These are phyloP conservation scores for Didymella sp. DNA, from an alignment of 2,329 filamentous ascomycete species.

Conservation along the genomic window DNA sequence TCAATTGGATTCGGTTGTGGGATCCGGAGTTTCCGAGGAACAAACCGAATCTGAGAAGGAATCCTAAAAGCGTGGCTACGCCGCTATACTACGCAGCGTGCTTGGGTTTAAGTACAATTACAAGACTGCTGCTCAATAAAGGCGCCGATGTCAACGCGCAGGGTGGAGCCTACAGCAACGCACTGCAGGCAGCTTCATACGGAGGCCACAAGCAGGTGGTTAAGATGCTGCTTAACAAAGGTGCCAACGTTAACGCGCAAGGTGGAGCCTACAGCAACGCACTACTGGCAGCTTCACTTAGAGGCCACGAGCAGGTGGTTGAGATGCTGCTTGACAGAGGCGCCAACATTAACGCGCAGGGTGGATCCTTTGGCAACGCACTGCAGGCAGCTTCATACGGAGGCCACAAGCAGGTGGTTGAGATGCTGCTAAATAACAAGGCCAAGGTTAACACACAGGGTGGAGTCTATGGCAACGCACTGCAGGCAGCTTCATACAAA, in stretches of 20 bases:
- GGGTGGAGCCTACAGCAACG: slow-evolving; percentile 22
- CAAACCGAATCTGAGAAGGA: slow-evolving; percentile 7
- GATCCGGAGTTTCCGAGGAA: slow-evolving; percentile 23
- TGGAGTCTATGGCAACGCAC: not conserved
- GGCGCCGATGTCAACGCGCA: slow-evolving; percentile 29
- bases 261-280: not conserved
- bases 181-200: slow-evolving; percentile 2
- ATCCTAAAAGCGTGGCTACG: slow-evolving; percentile 5
- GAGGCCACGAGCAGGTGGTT: not conserved
- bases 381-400: not conserved
- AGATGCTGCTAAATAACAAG: not conserved
- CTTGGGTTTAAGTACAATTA: slow-evolving; percentile 24
- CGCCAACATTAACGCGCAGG: not conserved
- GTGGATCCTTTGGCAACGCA: not conserved
- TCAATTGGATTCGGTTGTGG: slow-evolving; percentile 29
- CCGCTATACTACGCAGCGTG: slow-evolving; percentile 35
- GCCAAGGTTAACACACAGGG: not conserved
- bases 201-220: too few species aligned
- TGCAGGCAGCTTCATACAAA: not conserved
- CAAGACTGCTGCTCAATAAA: slow-evolving; percentile 20
- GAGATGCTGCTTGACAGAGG: not conserved
- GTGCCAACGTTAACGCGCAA: not conserved
- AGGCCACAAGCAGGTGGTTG: not conserved
- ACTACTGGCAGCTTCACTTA: not conserved
- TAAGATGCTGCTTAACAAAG: not conserved